Evolutionary conservation across 306 rosid genomes (phyloP), one percentile per base, ranked within the genome.

Genomic region (Fagus sylvatica): DNA sequence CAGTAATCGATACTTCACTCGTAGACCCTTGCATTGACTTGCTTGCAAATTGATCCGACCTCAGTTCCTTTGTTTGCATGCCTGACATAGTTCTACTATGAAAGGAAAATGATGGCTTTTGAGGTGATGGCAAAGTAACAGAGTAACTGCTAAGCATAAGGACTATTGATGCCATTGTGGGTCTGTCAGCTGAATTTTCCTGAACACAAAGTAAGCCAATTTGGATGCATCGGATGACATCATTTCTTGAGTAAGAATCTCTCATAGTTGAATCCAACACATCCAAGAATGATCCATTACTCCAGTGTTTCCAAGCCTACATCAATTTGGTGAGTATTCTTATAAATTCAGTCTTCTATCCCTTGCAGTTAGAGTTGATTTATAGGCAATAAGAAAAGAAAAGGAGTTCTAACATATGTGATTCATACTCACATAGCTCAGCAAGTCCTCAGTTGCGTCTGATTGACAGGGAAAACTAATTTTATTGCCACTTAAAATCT

Each of bases 231-330:
- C 82, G 60, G 0, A 46, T 54, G 16, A 82, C 86, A 71, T 85
- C 86, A 5, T 70, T 70, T 71, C 39, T 80, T 1, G 75, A 60
- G 66, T 32, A 68, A 7, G 64, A 77, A 54, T 15, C 74, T 76
- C 74, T 59, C 16, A 85, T 8, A 33, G 6, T 30, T 2, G 72
- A 71, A 22, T 82, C 81, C 74, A 85, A 16, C 49, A 81, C 32
- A 1, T 81, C 83, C 36, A 54, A 62, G 7, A 33, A 32, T 1
- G 34, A 71, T 37, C 76, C 81, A 0, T 75, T 62, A 43, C 41
- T 81, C 88, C 88, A 85, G 10, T 61, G 72, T 22, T 57, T 71
- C 88, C 85, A 85, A 54, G 76, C 83, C 85, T 81, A 60, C 19
- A 53, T 56, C 62, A 9, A 56, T 56, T 56, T 28, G 49, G 49